Percentiles rank a stretch among this genome's conserved stretches.
phyloP scores from a whole-genome alignment of 2,329 filamentous ascomycete species.

The Colletotrichum coccodes region DNA sequence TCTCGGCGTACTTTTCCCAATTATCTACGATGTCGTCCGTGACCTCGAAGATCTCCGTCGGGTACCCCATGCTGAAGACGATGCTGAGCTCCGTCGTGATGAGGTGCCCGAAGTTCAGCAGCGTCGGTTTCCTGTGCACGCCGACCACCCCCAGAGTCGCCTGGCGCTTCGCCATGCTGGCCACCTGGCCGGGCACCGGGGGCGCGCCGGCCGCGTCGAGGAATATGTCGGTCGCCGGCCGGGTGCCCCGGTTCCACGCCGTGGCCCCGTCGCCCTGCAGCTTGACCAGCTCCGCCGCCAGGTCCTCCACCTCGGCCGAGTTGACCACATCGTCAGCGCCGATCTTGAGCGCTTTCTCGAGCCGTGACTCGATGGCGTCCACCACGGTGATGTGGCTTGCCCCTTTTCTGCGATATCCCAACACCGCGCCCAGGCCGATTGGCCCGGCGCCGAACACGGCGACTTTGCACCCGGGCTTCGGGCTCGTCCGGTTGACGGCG shows the following conservation, averaged over 20 bases:
- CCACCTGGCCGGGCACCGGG: constrained; percentile 1
- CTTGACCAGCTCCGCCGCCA: background rate
- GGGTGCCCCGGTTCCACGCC: background rate
- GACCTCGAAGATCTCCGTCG: constrained; percentile 17
- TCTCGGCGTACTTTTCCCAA: constrained; percentile 17
- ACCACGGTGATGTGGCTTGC: constrained; percentile 6
- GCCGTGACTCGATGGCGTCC: background rate
- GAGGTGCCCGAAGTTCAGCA: background rate
- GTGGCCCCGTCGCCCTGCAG: background rate
- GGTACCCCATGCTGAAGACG: constrained; percentile 18
- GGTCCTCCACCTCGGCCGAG: background rate
- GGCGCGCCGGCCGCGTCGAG: constrained; percentile 14
- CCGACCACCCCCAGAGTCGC: constrained; percentile 9
- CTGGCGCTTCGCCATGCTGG: background rate
- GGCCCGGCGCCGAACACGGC: constrained; percentile 9
- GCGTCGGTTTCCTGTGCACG: constrained; percentile 11
- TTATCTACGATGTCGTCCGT: constrained; percentile 15
- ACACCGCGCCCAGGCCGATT: background rate
- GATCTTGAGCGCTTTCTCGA: constrained; percentile 1
- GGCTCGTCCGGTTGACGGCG: background rate
- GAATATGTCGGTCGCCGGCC: background rate
- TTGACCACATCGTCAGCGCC: constrained; percentile 6
- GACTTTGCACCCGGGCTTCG: background rate
- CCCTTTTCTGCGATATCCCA: constrained; percentile 3
- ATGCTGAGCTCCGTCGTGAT: constrained; percentile 7